Conservation (phyloP, 129 eudicot genomes). For the Lactuca sativa region DNA sequence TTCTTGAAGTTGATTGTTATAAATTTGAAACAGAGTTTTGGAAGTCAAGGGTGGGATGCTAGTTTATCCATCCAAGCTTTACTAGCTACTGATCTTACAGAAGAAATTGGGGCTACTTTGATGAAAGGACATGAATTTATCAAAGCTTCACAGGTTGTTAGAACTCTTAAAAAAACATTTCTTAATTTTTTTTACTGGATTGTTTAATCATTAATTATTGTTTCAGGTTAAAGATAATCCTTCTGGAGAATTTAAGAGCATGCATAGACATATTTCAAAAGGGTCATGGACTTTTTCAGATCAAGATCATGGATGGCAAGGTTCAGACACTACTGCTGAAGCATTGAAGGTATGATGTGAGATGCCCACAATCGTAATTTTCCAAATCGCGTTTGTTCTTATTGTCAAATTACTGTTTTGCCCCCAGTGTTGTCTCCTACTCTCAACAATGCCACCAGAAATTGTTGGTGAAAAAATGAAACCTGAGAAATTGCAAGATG, state of each 20-base stretch:
- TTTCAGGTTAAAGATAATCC: constrained; percentile 76
- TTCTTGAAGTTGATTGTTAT: neutral
- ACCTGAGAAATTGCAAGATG: constrained; percentile 51
- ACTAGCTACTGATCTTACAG: constrained; percentile 51
- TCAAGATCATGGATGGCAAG: constrained; percentile 97
- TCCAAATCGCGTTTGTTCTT: neutral
- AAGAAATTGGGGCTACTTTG: constrained; percentile 63
- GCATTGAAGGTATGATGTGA: constrained; percentile 55
- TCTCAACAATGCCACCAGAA: constrained; percentile 80
- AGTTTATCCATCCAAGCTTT: constrained; percentile 80
- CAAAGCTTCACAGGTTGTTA: constrained; percentile 77
- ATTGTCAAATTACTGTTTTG: constrained; percentile 5
- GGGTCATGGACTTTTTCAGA: constrained; percentile 95
- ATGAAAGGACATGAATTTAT: constrained; percentile 74
- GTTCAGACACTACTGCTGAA: constrained; percentile 87
- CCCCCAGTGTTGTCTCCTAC: constrained; percentile 68
- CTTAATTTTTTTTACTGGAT: neutral
- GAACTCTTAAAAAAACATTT: neutral
- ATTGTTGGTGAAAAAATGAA: constrained; percentile 71
- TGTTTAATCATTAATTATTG: neutral
- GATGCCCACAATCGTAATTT: constrained; percentile 6
- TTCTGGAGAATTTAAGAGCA: constrained; percentile 70
- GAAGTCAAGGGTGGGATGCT: constrained; percentile 87
- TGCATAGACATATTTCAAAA: constrained; percentile 84
- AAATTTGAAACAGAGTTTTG: constrained; percentile 60